Percentiles rank a stretch among this genome's conserved stretches.
Evolutionary conservation across 2,329 filamentous ascomycete genomes (phyloP).

Genomic region (Neobulgaria alba): DNA sequence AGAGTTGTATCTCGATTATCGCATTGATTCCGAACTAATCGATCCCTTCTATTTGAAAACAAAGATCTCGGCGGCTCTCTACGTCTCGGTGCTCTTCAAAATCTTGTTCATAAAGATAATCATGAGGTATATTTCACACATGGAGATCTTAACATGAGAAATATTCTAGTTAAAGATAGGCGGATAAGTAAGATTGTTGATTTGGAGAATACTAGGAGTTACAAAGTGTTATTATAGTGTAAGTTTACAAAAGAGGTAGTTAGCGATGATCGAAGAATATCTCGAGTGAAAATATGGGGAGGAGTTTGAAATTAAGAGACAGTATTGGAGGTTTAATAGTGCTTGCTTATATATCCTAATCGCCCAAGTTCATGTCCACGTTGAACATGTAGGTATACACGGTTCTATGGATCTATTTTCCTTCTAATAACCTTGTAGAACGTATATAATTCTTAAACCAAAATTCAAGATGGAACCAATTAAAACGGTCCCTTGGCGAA

Average conservation of each 20-base stretch:
- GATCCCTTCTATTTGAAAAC: constrained; percentile 8
- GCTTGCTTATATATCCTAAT: too few species aligned
- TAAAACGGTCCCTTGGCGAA: too few species aligned
- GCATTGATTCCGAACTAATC: constrained; percentile 6
- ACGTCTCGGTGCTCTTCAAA: constrained; percentile 2
- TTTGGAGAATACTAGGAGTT: constrained; percentile 16
- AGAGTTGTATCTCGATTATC: constrained; percentile 9
- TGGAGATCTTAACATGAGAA: constrained; percentile 38
- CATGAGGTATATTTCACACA: constrained; percentile 37
- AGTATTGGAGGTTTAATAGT: constrained; percentile 3
- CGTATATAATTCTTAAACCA: too few species aligned
- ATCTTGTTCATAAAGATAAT: constrained; percentile 6
- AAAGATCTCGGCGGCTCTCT: constrained; percentile 9
- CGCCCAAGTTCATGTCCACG: too few species aligned
- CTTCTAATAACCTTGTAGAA: too few species aligned
- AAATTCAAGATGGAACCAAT: too few species aligned
- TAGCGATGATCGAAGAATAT: constrained; percentile 8
- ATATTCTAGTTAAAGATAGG: constrained; percentile 35
- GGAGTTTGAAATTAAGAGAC: constrained; percentile 9
- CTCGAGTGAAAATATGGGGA: constrained; percentile 8
- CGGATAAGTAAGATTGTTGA: constrained; percentile 34
- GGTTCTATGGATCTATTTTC: too few species aligned
- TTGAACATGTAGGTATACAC: too few species aligned
- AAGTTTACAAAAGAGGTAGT: constrained; percentile 8
- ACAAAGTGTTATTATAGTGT: constrained; percentile 16